Evolutionary conservation across 2,329 filamentous ascomycete species (phyloP).

Genomic region (Calonectria montana): DNA sequence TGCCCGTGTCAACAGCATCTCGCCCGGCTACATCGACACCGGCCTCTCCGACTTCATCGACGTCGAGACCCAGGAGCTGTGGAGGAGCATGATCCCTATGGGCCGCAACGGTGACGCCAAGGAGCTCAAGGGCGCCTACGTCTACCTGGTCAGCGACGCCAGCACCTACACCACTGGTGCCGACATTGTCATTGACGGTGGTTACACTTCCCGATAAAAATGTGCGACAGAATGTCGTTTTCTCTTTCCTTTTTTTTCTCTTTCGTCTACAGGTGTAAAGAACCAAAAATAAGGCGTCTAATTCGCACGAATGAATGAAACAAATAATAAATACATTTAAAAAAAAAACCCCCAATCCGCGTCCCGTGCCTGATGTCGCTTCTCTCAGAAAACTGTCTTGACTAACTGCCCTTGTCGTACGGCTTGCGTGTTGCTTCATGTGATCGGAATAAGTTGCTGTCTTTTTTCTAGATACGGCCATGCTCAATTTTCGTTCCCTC

Average conservation of each 20-base stretch:
- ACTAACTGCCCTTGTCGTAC: background rate
- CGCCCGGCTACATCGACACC: constrained; percentile 62
- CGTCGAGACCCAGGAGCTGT: constrained; percentile 19
- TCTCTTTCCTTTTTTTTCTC: background rate
- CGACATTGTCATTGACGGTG: constrained; percentile 60
- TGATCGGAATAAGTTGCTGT: background rate
- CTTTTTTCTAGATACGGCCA: background rate
- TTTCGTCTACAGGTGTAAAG: background rate
- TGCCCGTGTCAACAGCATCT: constrained; percentile 65
- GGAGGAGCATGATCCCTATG: constrained; percentile 58
- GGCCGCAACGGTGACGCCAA: constrained; percentile 71
- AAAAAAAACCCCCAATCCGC: background rate
- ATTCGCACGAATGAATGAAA: constrained; percentile 9
- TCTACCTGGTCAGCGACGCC: constrained; percentile 65
- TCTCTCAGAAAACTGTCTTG: background rate
- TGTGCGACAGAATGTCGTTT: background rate
- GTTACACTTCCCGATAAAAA: constrained; percentile 36
- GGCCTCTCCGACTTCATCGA: constrained; percentile 56
- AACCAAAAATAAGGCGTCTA: background rate
- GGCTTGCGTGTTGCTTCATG: background rate
- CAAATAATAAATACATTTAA: background rate
- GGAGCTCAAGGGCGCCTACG: constrained; percentile 71
- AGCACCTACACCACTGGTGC: constrained; percentile 62
- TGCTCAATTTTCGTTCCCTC: background rate
- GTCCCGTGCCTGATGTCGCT: background rate